These are phyloP conservation scores for Rickenella mellea DNA, from an alignment of 768 basidiomycete genomes.

Conservation along the genomic window DNA sequence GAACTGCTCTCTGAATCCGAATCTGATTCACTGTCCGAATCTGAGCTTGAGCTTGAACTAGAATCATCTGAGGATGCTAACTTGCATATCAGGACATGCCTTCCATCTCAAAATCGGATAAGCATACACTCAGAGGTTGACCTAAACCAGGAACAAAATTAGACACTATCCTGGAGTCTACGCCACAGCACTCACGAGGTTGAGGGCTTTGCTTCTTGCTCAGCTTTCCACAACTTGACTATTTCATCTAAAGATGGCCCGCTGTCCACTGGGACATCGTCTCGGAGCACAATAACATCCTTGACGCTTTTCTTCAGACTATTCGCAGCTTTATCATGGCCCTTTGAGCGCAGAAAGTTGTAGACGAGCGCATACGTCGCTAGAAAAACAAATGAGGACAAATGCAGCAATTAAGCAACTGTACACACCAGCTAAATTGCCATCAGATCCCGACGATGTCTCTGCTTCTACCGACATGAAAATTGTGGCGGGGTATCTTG, in stretches of 20 bases:
- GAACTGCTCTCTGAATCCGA: too few species aligned
- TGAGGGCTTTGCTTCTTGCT: neutral
- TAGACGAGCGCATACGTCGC: neutral
- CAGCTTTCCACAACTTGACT: neutral
- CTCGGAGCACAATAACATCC: neutral
- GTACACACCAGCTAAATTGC: too few species aligned
- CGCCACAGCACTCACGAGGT: neutral
- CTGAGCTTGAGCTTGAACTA: conserved; percentile 7
- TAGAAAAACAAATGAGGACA: neutral
- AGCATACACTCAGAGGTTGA: neutral
- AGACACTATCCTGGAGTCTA: neutral
- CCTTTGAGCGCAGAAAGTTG: neutral
- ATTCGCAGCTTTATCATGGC: neutral
- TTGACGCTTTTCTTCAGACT: neutral
- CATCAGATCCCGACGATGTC: too few species aligned
- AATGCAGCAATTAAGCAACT: neutral
- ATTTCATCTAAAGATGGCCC: neutral
- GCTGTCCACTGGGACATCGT: neutral
- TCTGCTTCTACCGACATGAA: too few species aligned
- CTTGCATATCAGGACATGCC: neutral
- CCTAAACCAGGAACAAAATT: too few species aligned
- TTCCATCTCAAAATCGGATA: neutral
- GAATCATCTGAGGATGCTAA: neutral
- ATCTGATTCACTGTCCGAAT: conserved; percentile 19
- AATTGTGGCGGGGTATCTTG: too few species aligned